These are phyloP conservation scores for Paxillus rubicundulus DNA, from an alignment of 768 basidiomycete genomes.

Conservation along the genomic window DNA sequence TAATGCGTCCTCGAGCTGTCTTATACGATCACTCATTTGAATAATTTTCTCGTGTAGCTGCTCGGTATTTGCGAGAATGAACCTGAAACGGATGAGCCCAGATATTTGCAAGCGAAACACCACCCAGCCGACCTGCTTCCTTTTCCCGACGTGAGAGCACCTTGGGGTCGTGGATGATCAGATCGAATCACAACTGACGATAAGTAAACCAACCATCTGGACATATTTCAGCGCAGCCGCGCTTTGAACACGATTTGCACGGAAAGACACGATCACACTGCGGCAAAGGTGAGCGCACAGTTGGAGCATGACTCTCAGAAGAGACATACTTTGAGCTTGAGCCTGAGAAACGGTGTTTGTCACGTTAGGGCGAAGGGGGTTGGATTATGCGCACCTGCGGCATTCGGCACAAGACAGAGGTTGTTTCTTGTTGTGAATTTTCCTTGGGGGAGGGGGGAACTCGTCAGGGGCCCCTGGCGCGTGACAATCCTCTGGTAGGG, in stretches of 20 bases:
- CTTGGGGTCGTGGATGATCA: slow-evolving; percentile 27
- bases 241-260: slow-evolving; percentile 64
- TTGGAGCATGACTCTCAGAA: not conserved
- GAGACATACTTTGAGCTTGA: slow-evolving; percentile 55
- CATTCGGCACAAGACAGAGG: slow-evolving; percentile 65
- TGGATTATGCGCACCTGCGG: slow-evolving; percentile 43
- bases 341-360: slow-evolving; percentile 17
- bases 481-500: slow-evolving; percentile 21
- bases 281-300: slow-evolving; percentile 8
- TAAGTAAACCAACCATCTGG: slow-evolving; percentile 46
- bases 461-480: slow-evolving; percentile 11
- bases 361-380: not conserved
- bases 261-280: slow-evolving; percentile 67
- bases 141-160: slow-evolving; percentile 58
- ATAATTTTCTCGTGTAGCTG: slow-evolving; percentile 63
- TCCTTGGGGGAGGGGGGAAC: slow-evolving; percentile 4
- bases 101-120: not conserved
- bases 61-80: slow-evolving; percentile 67
- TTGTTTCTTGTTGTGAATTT: slow-evolving; percentile 31
- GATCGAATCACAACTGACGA: not conserved
- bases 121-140: slow-evolving; percentile 52
- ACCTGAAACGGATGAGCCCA: slow-evolving; percentile 37
- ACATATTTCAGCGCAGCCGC: slow-evolving; percentile 62
- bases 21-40: slow-evolving; percentile 59
- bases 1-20: slow-evolving; percentile 62